Conservation (phyloP, 805 yeast species). For the Pichia gijzeniarum region DNA sequence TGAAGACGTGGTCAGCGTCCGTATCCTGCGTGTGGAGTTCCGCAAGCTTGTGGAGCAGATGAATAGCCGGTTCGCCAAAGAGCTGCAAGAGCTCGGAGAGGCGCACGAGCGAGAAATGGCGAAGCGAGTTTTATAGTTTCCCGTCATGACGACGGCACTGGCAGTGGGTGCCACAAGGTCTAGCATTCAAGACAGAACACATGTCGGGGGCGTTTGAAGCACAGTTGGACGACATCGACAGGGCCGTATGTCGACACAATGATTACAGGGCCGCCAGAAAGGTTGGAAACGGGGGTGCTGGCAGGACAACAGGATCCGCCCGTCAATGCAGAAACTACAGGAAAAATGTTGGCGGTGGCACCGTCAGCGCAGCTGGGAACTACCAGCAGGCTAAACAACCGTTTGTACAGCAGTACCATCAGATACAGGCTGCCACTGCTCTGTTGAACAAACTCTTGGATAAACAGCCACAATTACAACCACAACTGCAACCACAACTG, state of each 20-base stretch:
- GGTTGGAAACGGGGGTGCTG: background rate
- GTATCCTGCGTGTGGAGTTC: conserved; percentile 61
- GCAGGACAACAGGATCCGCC: background rate
- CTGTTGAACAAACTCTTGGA: conserved; percentile 6
- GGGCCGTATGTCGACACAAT: conserved; percentile 5
- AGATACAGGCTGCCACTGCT: conserved; percentile 5
- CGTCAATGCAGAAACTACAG: conserved; percentile 1
- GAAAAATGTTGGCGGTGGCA: background rate
- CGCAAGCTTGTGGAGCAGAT: conserved; percentile 57
- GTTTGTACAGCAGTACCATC: conserved; percentile 15
- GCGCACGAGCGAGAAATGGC: background rate
- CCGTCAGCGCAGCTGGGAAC: conserved; percentile 12
- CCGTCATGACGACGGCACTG: too few relatives aligned
- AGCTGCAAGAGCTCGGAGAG: conserved; percentile 32
- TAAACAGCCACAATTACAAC: conserved; percentile 1
- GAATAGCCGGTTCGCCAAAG: conserved; percentile 54
- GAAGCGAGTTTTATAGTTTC: too few relatives aligned
- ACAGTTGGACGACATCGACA: conserved; percentile 14
- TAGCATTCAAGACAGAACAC: background rate
- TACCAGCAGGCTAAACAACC: conserved; percentile 9
- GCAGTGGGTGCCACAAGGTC: too few relatives aligned
- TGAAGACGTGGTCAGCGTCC: conserved; percentile 25
- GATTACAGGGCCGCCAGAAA: background rate
- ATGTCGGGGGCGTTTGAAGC: conserved; percentile 4
- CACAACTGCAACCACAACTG: background rate